phyloP scores from a whole-genome alignment of 257 asterid species.

The Jaltomata sinuosa region DNA sequence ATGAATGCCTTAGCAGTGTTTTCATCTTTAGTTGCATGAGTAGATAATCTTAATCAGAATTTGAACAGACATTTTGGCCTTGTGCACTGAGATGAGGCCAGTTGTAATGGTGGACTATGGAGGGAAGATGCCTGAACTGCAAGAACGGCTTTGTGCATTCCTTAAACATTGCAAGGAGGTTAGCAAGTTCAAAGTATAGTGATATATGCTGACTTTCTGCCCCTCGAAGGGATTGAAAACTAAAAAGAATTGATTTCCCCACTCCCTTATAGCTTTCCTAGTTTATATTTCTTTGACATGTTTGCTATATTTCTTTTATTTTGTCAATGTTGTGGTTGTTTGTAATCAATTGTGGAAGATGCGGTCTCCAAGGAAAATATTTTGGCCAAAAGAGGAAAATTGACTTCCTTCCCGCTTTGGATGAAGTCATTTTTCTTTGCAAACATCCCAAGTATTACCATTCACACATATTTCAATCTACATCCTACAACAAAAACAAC shows the following conservation, averaged over 20 bases:
- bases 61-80: constrained; percentile 56
- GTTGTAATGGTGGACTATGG: constrained; percentile 93
- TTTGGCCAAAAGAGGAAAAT: background rate
- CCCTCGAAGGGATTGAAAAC: background rate
- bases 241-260: background rate
- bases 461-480: background rate
- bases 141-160: constrained; percentile 56
- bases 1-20: background rate
- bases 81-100: constrained; percentile 76
- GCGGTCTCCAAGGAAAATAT: background rate
- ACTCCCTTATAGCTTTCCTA: background rate
- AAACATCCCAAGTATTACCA: background rate
- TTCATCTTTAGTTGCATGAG: background rate
- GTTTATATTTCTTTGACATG: background rate
- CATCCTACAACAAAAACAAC: too few relatives aligned
- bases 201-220: background rate
- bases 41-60: background rate
- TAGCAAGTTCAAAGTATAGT: background rate
- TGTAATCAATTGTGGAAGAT: background rate
- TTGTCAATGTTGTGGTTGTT: background rate
- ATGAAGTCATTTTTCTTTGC: background rate
- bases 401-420: background rate
- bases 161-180: constrained; percentile 56
- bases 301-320: background rate
- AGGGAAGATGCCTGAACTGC: constrained; percentile 92